Evolutionary conservation across 371 early-diverging fungal species (phyloP), one percentile per base, ranked within the genome.

Genomic region (Circinella umbellata): DNA sequence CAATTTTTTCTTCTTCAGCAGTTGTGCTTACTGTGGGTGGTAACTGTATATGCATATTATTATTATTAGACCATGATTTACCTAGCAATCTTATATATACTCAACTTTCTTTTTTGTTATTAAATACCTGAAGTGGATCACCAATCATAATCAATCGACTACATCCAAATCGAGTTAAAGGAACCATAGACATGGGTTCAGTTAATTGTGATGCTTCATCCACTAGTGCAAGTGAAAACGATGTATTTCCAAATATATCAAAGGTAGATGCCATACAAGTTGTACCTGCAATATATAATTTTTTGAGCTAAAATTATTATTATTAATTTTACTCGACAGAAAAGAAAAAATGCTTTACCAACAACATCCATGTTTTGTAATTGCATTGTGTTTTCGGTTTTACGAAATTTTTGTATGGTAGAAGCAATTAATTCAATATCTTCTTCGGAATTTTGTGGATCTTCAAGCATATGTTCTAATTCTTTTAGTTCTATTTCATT

Each of bases 201-300:
- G 94, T 90, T 63, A 96, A 85, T 66, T 93, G 93, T 47, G 92
- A 92, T 10, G 92, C 90, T 76, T 98, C 98, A 74, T 98, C 98
- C 4, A 98, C 80, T 13, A 98, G 82, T 10, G 95, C 88, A 36
- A 96, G 78, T 0, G 93, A 89, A 66, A 92, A 92, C 0, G 77
- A 61, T 10, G 79, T 66, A 5, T 79, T 69, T 18, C 87, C 83
- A 59, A 96, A 77, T 1, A 86, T 73, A n/a, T 93, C 94, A 72
- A 93, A 91, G 0, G 81, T 76, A 0, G 95, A 90, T 0, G 96
- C 92, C 57, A 91, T 79, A 59, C 95, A 95, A 0, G 97, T 97
- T 0, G 90, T 89, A 6, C 95, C 84, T 27, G 27, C 27, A 27
- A 27, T 27, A 27, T 27, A 27, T 27, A 27, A 27, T 27, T 27